These are phyloP conservation scores for Marchantia paleacea DNA, from an alignment of 225 moss, liverwort and hornwort species.

Conservation along the genomic window DNA sequence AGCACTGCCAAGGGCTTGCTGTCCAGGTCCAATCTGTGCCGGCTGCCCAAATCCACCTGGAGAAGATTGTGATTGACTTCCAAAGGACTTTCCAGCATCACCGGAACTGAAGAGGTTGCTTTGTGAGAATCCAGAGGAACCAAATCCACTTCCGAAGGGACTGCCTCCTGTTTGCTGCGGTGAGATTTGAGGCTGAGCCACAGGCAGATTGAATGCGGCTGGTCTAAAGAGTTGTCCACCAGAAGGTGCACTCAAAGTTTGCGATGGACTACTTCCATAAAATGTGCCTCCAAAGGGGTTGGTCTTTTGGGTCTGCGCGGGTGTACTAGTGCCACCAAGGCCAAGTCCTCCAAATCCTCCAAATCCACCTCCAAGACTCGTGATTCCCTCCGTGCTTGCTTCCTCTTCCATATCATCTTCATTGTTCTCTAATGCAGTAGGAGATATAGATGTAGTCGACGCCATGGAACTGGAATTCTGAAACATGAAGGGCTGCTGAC, in stretches of 20 bases:
- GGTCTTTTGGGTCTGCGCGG: constrained; percentile 56
- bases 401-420: constrained; percentile 61
- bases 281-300: constrained; percentile 65
- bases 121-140: constrained; percentile 49
- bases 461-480: constrained; percentile 38
- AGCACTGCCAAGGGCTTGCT: constrained; percentile 92
- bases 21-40: constrained; percentile 89
- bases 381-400: constrained; percentile 78
- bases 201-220: constrained; percentile 84
- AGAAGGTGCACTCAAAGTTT: constrained; percentile 43
- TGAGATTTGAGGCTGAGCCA: constrained; percentile 78
- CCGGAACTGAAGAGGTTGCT: constrained; percentile 52
- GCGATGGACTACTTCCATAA: constrained; percentile 51
- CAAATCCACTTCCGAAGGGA: constrained; percentile 73
- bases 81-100: constrained; percentile 63
- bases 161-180: constrained; percentile 52
- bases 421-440: constrained; percentile 32
- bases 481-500: constrained; percentile 38
- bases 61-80: constrained; percentile 55
- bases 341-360: constrained; percentile 77
- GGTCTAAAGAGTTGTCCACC: constrained; percentile 85
- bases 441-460: constrained; percentile 21
- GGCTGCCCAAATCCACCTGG: constrained; percentile 89
- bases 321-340: constrained; percentile 50
- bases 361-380: constrained; percentile 50